Evolutionary conservation across 495 filamentous ascomycete genomes (phyloP).

Genomic region (Schizothecium vesticola): DNA sequence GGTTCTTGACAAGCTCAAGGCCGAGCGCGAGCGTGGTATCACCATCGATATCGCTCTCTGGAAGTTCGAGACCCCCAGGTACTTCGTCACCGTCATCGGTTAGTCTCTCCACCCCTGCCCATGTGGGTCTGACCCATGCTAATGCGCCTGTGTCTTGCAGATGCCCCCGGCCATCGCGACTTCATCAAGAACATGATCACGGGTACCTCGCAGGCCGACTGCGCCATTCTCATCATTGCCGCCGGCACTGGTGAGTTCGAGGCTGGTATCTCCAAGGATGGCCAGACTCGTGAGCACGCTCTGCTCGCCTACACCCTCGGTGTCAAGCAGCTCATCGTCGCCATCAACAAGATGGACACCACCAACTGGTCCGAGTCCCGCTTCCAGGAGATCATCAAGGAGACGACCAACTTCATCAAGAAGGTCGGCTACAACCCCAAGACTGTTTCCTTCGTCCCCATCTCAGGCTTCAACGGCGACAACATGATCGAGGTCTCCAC

Average conservation of each 20-base stretch:
- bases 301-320: conserved; percentile 99
- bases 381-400: conserved; percentile 99
- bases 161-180: conserved; percentile 99
- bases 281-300: conserved; percentile 99
- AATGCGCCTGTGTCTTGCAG: conserved; percentile 37
- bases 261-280: conserved; percentile 99
- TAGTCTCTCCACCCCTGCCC: conserved; percentile 30
- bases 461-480: conserved; percentile 99
- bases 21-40: conserved; percentile 99
- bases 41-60: conserved; percentile 99
- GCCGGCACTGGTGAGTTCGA: conserved; percentile 99
- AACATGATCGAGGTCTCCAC: conserved; percentile 93
- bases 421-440: conserved; percentile 99
- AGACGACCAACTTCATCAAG: conserved; percentile 99
- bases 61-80: conserved; percentile 99
- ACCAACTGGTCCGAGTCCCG: conserved; percentile 95
- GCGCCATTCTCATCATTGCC: conserved; percentile 99
- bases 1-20: conserved; percentile 99
- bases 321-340: conserved; percentile 99
- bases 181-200: conserved; percentile 99
- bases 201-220: conserved; percentile 99
- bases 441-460: conserved; percentile 94
- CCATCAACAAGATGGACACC: conserved; percentile 99
- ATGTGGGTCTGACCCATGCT: not conserved
- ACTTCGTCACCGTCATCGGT: conserved; percentile 99